phyloP scores from a whole-genome alignment of 768 basidiomycete species.

The Leucosporidium yakuticum region DNA sequence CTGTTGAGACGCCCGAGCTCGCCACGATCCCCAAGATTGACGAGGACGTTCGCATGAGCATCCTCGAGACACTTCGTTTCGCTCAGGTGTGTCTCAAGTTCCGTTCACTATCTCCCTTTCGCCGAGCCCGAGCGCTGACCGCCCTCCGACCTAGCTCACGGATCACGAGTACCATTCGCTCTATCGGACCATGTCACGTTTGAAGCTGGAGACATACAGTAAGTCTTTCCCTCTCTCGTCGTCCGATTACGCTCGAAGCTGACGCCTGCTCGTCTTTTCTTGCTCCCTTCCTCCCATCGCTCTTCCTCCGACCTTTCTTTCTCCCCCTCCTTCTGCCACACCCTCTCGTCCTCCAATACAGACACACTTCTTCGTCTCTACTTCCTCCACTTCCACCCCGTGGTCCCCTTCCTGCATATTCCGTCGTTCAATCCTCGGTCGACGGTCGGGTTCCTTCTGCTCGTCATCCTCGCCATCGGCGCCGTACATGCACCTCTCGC shows the following conservation, averaged over 20 bases:
- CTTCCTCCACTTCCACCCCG: conserved; percentile 4
- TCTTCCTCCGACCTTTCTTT: too few relatives aligned
- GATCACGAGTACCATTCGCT: conserved; percentile 12
- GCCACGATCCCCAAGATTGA: not conserved
- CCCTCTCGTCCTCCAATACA: not conserved
- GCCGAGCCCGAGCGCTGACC: too few relatives aligned
- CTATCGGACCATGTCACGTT: not conserved
- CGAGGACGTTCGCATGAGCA: conserved; percentile 1
- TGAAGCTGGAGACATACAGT: not conserved
- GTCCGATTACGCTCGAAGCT: too few relatives aligned
- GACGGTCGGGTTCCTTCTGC: conserved; percentile 5
- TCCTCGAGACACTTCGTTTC: conserved; percentile 10
- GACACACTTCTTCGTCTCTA: not conserved
- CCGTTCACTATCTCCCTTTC: too few relatives aligned
- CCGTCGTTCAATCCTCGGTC: conserved; percentile 1
- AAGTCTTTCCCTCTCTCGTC: not conserved
- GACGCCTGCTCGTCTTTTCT: too few relatives aligned
- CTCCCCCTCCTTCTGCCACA: too few relatives aligned
- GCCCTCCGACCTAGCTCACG: not conserved
- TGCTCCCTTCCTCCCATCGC: too few relatives aligned
- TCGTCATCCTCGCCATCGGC: conserved; percentile 10
- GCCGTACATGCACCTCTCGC: conserved; percentile 3
- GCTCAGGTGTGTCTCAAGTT: not conserved
- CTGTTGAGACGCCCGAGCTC: not conserved
- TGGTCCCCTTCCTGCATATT: not conserved